Evolutionary conservation across 2,329 filamentous ascomycete genomes (phyloP).

Genomic region (Ophiognomonia clavigignenti-juglandacearum): DNA sequence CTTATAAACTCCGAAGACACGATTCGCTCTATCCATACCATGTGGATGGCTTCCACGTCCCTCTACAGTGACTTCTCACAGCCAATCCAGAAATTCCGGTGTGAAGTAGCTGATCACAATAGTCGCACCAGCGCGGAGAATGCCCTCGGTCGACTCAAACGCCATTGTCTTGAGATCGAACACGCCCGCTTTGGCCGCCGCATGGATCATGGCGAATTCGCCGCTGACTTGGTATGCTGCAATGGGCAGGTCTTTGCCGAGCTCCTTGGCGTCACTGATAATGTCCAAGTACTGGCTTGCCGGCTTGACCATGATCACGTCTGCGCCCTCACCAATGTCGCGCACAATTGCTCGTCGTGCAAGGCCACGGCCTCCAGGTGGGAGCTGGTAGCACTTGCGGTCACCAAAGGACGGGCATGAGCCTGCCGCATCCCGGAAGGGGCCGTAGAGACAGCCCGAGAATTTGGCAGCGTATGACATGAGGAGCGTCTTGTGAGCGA

Average conservation of each 20-base stretch:
- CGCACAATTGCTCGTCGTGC: conserved; percentile 84
- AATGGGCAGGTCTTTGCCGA: conserved; percentile 85
- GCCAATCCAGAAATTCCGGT: conserved; percentile 69
- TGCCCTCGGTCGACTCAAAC: conserved; percentile 90
- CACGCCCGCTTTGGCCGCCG: conserved; percentile 89
- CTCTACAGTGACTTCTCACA: conserved; percentile 37
- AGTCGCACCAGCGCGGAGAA: conserved; percentile 84
- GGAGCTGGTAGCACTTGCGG: conserved; percentile 93
- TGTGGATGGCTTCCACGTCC: neutral
- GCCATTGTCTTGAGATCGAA: conserved; percentile 95
- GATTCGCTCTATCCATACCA: neutral
- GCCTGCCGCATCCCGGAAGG: conserved; percentile 93
- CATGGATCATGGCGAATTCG: conserved; percentile 97
- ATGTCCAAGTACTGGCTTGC: conserved; percentile 95
- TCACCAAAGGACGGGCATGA: conserved; percentile 90
- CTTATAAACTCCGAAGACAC: conserved; percentile 11
- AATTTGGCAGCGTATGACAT: conserved; percentile 99
- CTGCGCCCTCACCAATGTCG: conserved; percentile 89
- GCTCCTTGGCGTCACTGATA: conserved; percentile 93
- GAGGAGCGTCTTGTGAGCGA: conserved; percentile 83
- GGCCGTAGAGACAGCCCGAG: conserved; percentile 91
- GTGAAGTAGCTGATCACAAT: conserved; percentile 95
- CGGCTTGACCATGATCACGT: conserved; percentile 99
- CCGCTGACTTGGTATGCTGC: conserved; percentile 97
- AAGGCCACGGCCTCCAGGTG: conserved; percentile 84